phyloP scores from a whole-genome alignment of 225 moss, liverwort and hornwort genomes.

The Thuidium tamariscinum region DNA sequence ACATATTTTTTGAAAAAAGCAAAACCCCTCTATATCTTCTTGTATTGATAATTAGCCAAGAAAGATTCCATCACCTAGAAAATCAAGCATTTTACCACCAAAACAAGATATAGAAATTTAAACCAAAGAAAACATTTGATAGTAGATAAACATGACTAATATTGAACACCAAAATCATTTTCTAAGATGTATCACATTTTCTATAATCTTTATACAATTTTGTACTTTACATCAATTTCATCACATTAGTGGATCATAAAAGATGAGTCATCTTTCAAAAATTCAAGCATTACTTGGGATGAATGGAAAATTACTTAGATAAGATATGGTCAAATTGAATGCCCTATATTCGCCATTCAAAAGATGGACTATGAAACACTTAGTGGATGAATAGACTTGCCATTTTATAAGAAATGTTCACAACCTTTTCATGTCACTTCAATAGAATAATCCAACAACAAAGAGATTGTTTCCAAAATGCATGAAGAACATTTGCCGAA shows the following conservation, averaged over 20 bases:
- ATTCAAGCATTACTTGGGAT: neutral
- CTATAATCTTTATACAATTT: neutral
- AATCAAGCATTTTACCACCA: neutral
- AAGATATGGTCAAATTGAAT: rapidly evolving
- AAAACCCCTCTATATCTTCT: no score
- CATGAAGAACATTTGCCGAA: conserved; percentile 3
- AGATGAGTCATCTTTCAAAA: neutral
- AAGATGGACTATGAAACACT: neutral
- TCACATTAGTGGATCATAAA: no score
- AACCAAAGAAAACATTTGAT: neutral
- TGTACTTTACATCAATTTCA: neutral
- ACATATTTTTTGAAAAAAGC: no score
- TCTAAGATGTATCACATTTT: neutral
- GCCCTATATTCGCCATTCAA: no score
- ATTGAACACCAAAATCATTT: neutral
- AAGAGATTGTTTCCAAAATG: conserved; percentile 40
- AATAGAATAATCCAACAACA: conserved; percentile 56
- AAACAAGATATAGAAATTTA: neutral
- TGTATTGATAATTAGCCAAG: neutral
- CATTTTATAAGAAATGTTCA: conserved; percentile 38
- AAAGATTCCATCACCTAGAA: neutral
- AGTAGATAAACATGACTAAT: rapidly evolving
- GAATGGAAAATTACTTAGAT: neutral
- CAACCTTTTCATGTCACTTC: conserved; percentile 43
- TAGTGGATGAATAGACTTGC: no score